Evolutionary conservation across 805 yeast genomes (phyloP).

Genomic region (Wickerhamomyces mucosus): DNA sequence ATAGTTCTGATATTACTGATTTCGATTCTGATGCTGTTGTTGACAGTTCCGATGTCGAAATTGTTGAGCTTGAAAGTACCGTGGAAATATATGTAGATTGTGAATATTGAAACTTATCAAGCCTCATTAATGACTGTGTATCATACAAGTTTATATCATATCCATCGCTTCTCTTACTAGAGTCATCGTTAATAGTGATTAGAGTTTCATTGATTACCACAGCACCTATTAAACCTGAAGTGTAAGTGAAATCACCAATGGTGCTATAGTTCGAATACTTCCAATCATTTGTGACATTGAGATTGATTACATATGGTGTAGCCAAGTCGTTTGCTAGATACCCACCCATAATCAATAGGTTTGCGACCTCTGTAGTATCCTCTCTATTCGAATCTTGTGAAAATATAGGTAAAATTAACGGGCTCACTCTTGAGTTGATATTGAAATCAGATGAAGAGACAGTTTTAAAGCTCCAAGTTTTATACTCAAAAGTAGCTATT

Average conservation of each 20-base stretch:
- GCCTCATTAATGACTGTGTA: constrained; percentile 24
- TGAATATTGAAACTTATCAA: constrained; percentile 16
- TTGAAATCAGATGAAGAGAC: constrained; percentile 22
- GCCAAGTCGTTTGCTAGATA: constrained; percentile 36
- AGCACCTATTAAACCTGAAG: constrained; percentile 28
- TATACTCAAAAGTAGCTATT: constrained; percentile 62
- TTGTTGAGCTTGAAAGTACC: not conserved
- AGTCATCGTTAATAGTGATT: constrained; percentile 27
- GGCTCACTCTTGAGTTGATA: constrained; percentile 43
- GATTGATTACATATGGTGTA: constrained; percentile 12
- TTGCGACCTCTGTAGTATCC: constrained; percentile 16
- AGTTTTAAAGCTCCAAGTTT: constrained; percentile 54
- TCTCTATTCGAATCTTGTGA: constrained; percentile 1
- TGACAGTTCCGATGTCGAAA: not conserved
- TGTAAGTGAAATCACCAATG: constrained; percentile 17
- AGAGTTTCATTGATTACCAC: constrained; percentile 42
- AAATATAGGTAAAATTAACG: constrained; percentile 50
- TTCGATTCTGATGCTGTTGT: constrained; percentile 1
- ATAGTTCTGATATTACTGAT: too few relatives aligned
- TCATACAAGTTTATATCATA: constrained; percentile 35
- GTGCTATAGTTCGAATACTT: constrained; percentile 17
- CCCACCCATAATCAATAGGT: constrained; percentile 57
- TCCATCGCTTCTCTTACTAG: constrained; percentile 15
- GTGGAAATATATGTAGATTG: not conserved
- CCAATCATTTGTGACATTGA: constrained; percentile 17